A percentile compares a stretch with the other conserved stretches of the same genome.
These are phyloP conservation scores for Erodium texanum DNA, from an alignment of 441 rosid species.

Conservation along the genomic window DNA sequence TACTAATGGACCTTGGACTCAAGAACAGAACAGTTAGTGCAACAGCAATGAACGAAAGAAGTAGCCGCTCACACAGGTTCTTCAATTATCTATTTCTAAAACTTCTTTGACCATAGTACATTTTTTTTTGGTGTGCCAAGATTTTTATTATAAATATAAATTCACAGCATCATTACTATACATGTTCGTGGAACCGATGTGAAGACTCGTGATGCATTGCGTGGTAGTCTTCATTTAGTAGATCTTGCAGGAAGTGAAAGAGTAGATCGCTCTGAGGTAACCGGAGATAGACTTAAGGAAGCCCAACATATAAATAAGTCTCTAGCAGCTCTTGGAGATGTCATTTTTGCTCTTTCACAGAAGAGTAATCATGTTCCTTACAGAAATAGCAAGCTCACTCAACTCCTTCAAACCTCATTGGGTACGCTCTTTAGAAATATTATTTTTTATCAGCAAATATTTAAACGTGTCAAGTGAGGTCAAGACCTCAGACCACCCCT, in stretches of 20 bases:
- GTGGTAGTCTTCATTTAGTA: conserved; percentile 79
- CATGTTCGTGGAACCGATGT: conserved; percentile 49
- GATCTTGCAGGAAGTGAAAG: conserved; percentile 98
- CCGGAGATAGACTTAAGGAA: conserved; percentile 76
- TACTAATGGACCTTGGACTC: conserved; percentile 71
- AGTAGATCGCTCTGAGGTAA: conserved; percentile 78
- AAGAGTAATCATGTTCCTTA: conserved; percentile 85
- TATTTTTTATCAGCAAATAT: too few species aligned
- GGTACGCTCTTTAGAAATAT: conserved; percentile 53
- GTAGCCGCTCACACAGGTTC: conserved; percentile 90
- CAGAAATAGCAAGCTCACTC: conserved; percentile 95
- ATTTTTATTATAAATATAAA: neutral
- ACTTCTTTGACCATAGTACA: neutral
- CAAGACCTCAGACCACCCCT: too few species aligned
- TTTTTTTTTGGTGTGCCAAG: conserved; percentile 8
- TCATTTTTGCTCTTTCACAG: conserved; percentile 83
- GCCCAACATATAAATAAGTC: conserved; percentile 95
- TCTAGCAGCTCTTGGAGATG: conserved; percentile 93
- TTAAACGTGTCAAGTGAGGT: too few species aligned
- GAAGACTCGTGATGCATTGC: conserved; percentile 50
- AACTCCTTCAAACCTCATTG: conserved; percentile 86
- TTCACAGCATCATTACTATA: neutral
- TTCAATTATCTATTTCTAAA: neutral
- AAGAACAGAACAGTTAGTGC: conserved; percentile 83
- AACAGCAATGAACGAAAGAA: conserved; percentile 90